A percentile compares a stretch with the other conserved stretches of the same genome.
Conservation (phyloP, 2,329 filamentous ascomycete genomes). For the Trichoderma sp. region DNA sequence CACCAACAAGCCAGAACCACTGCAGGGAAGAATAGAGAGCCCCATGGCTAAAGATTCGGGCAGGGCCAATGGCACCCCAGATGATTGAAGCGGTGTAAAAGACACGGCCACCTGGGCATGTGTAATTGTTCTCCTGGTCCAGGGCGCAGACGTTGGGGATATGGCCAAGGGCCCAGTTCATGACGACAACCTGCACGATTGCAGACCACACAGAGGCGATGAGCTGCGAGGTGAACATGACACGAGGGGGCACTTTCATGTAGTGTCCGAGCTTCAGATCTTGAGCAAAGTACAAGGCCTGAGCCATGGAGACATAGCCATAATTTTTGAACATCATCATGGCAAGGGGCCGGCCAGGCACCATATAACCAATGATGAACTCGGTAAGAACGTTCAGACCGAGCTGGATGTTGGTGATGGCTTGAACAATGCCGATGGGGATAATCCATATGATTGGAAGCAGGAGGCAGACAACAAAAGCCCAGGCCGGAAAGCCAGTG, state of each 20-base stretch:
- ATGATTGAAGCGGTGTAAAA: constrained; percentile 72
- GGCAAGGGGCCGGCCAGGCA: constrained; percentile 69
- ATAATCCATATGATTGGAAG: constrained; percentile 63
- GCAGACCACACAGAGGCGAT: constrained; percentile 64
- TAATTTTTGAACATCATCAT: constrained; percentile 83
- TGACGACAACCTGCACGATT: constrained; percentile 64
- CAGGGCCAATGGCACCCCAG: constrained; percentile 74
- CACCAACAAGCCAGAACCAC: constrained; percentile 73
- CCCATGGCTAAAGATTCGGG: constrained; percentile 67
- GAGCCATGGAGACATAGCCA: constrained; percentile 69
- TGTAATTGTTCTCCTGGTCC: constrained; percentile 60
- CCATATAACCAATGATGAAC: constrained; percentile 73
- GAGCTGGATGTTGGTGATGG: constrained; percentile 64
- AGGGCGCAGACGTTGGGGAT: constrained; percentile 65
- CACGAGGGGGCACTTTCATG: constrained; percentile 66
- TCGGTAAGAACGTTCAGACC: constrained; percentile 74
- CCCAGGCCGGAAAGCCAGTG: constrained; percentile 62
- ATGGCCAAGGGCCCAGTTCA: constrained; percentile 66
- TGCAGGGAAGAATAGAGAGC: constrained; percentile 67
- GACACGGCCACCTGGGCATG: constrained; percentile 57
- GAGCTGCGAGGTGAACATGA: constrained; percentile 64
- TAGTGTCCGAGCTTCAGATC: constrained; percentile 72
- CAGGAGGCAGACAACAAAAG: constrained; percentile 59
- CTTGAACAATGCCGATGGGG: constrained; percentile 64
- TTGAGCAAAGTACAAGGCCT: constrained; percentile 66